phyloP scores from a whole-genome alignment of 2,329 filamentous ascomycete genomes.

The Coniochaeta sp. region DNA sequence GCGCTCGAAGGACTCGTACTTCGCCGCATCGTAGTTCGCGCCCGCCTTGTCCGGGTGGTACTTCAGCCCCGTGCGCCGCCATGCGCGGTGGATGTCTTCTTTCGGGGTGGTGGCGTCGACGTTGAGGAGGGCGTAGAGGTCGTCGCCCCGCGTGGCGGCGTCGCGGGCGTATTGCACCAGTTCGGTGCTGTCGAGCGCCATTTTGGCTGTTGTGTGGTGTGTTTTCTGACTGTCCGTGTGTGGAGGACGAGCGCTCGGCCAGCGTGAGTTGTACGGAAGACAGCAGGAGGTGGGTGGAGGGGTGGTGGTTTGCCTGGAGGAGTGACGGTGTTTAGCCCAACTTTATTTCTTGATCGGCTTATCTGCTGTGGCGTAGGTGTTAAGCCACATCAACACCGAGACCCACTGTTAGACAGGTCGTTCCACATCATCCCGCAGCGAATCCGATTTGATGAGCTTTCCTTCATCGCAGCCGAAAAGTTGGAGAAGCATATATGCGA shows the following conservation, averaged over 20 bases:
- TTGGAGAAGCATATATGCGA: too few species aligned
- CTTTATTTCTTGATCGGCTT: neutral
- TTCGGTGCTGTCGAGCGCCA: conserved; percentile 31
- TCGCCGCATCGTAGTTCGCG: conserved; percentile 65
- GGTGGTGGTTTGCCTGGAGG: neutral
- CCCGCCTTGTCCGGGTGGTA: conserved; percentile 91
- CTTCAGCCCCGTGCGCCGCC: conserved; percentile 71
- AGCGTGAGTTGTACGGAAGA: neutral
- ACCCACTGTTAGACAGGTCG: too few species aligned
- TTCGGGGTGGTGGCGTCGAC: conserved; percentile 58
- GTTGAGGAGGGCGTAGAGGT: conserved; percentile 73
- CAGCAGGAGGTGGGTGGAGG: neutral
- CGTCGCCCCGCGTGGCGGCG: conserved; percentile 54
- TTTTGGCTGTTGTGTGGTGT: neutral
- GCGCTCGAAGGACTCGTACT: conserved; percentile 79
- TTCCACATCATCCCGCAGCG: too few species aligned
- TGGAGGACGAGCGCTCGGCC: neutral
- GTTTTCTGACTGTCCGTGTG: neutral
- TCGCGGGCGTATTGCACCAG: conserved; percentile 47
- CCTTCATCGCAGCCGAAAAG: too few species aligned
- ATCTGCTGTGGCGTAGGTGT: neutral
- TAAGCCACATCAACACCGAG: neutral
- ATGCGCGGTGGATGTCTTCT: conserved; percentile 74
- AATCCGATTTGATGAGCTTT: too few species aligned
- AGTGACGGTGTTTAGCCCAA: neutral